phyloP scores from a whole-genome alignment of 1,139 yeast genomes.

The Hyphopichia burtonii region DNA sequence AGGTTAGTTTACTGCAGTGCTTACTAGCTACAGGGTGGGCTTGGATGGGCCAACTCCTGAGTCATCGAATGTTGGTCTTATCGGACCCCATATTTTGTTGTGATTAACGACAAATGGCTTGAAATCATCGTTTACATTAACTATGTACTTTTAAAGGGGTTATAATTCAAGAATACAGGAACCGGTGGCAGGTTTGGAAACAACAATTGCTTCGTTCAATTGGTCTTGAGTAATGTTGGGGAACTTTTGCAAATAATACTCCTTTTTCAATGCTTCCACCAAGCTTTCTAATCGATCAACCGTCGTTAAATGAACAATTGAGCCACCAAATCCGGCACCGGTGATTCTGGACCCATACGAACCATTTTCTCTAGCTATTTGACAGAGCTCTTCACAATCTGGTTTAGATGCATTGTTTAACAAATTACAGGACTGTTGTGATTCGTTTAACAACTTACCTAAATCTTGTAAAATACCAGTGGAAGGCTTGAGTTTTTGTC shows the following conservation, averaged over 20 bases:
- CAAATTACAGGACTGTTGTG: conserved; percentile 53
- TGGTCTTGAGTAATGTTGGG: conserved; percentile 47
- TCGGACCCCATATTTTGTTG: too few relatives aligned
- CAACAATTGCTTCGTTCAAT: conserved; percentile 53
- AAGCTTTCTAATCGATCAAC: conserved; percentile 44
- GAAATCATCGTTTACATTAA: too few relatives aligned
- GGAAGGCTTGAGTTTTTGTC: conserved; percentile 10
- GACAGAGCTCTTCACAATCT: conserved; percentile 52
- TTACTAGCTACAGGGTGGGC: too few relatives aligned
- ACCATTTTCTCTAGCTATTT: conserved; percentile 55
- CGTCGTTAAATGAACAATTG: conserved; percentile 63
- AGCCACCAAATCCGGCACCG: conserved; percentile 86
- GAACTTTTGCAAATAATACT: conserved; percentile 50
- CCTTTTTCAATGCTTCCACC: conserved; percentile 42
- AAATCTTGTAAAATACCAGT: conserved; percentile 35
- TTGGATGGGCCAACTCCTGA: too few relatives aligned
- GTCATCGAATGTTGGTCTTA: too few relatives aligned
- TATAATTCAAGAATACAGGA: conserved; percentile 42
- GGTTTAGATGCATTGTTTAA: conserved; percentile 57
- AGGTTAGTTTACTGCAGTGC: too few relatives aligned
- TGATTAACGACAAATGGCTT: too few relatives aligned
- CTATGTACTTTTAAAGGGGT: too few relatives aligned
- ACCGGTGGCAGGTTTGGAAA: conserved; percentile 60
- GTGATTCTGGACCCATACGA: conserved; percentile 69
- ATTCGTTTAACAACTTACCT: conserved; percentile 58